A percentile compares a stretch with the other conserved stretches of the same genome.
These are phyloP conservation scores for Cucurbita maxima DNA, from an alignment of 306 rosid genomes.

Conservation along the genomic window DNA sequence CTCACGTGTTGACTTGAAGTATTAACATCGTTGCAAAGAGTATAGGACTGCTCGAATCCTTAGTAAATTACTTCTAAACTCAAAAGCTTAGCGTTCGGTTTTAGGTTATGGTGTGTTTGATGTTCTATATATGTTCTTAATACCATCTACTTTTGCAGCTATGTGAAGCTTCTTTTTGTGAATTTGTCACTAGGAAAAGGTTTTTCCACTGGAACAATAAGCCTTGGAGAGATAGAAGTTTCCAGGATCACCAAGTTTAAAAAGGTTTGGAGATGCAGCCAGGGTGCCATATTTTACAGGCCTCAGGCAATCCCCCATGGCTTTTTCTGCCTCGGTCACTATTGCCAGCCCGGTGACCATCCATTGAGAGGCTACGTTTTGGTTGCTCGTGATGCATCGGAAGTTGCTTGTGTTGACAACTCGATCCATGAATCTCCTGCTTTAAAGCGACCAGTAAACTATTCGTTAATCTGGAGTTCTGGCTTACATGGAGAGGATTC, in stretches of 20 bases:
- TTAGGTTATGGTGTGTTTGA: neutral
- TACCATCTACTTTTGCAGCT: neutral
- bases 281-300: constrained; percentile 52
- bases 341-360: constrained; percentile 44
- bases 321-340: constrained; percentile 72
- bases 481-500: constrained; percentile 35
- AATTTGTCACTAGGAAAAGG: constrained; percentile 45
- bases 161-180: constrained; percentile 9
- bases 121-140: neutral
- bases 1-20: neutral
- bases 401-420: neutral
- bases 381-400: constrained; percentile 35
- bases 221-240: constrained; percentile 70
- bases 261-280: constrained; percentile 44
- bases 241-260: constrained; percentile 32
- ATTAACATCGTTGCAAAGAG: neutral
- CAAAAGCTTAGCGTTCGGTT: neutral
- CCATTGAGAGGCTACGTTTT: constrained; percentile 63
- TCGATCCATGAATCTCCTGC: constrained; percentile 25
- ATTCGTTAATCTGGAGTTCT: constrained; percentile 52
- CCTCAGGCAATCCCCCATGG: constrained; percentile 59
- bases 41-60: neutral
- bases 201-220: constrained; percentile 53
- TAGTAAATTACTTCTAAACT: neutral
- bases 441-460: constrained; percentile 39